Conservation (phyloP, 768 basidiomycete genomes). For the Crucibulum laeve region DNA sequence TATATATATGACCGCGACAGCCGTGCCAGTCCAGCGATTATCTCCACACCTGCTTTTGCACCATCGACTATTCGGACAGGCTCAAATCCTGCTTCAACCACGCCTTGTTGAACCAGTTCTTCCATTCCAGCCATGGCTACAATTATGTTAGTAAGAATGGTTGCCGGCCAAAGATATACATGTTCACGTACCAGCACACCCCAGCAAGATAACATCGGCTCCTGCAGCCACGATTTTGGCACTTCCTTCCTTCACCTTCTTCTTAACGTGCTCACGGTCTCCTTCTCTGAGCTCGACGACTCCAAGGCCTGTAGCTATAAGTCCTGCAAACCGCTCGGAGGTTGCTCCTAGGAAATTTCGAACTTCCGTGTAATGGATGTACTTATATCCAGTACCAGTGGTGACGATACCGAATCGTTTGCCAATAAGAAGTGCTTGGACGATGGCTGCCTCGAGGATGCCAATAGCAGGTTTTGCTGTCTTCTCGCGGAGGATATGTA, state of each 20-base stretch:
- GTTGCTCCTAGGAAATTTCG: constrained; percentile 26
- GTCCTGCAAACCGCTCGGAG: constrained; percentile 29
- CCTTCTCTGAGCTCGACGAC: constrained; percentile 29
- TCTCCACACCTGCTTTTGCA: constrained; percentile 31
- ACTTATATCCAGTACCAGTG: constrained; percentile 29
- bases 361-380: constrained; percentile 26
- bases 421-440: constrained; percentile 27
- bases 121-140: constrained; percentile 35
- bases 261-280: constrained; percentile 21
- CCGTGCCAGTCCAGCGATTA: constrained; percentile 27
- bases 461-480: constrained; percentile 27
- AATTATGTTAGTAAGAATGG: neutral
- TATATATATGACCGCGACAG: constrained; percentile 9
- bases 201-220: constrained; percentile 31
- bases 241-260: constrained; percentile 23
- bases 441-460: constrained; percentile 29
- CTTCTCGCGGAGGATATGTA: constrained; percentile 25
- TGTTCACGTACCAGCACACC: constrained; percentile 27
- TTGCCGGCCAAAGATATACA: neutral
- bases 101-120: constrained; percentile 20
- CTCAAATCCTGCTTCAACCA: constrained; percentile 18
- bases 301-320: constrained; percentile 25
- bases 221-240: constrained; percentile 23
- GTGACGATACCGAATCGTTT: constrained; percentile 33
- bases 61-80: constrained; percentile 30